Conservation (phyloP, 108 stramenopile species). For the Nitzschia inconspicua region DNA sequence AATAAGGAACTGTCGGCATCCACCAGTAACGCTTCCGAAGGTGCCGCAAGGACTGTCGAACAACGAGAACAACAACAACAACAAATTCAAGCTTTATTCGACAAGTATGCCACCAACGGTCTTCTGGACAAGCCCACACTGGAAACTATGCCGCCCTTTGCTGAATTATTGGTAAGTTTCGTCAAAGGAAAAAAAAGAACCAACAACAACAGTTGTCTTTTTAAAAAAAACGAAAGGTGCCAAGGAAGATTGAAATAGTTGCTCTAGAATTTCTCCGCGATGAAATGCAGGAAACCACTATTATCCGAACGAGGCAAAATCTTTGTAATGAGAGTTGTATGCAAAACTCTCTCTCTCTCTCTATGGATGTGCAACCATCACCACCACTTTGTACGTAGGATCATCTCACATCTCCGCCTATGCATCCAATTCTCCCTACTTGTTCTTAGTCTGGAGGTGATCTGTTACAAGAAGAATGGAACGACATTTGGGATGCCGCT, state of each 20-base stretch:
- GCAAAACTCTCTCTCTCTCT: too few species aligned
- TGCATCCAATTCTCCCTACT: background rate
- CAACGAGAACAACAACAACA: constrained; percentile 4
- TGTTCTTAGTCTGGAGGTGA: constrained; percentile 50
- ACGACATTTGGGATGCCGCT: constrained; percentile 61
- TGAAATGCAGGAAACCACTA: constrained; percentile 36
- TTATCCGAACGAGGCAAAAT: background rate
- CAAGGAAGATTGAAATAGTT: constrained; percentile 35
- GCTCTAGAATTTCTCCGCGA: constrained; percentile 62
- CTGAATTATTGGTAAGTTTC: constrained; percentile 57
- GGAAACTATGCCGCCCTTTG: constrained; percentile 43
- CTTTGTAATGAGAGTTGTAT: background rate
- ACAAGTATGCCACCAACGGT: constrained; percentile 42
- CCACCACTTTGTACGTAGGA: background rate
- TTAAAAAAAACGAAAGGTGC: too few species aligned
- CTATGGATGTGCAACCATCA: background rate
- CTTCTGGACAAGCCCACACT: constrained; percentile 48
- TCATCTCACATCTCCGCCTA: background rate
- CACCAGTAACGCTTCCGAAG: too few species aligned
- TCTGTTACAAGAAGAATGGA: constrained; percentile 53
- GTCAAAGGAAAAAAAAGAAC: background rate
- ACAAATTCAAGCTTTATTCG: constrained; percentile 41
- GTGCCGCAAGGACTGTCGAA: constrained; percentile 5
- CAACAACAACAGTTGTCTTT: too few species aligned
- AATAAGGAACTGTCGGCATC: too few species aligned